Evolutionary conservation across 179 eudicot species (phyloP), one percentile per base, ranked within the genome.

Genomic region (Corrigiola litoralis): DNA sequence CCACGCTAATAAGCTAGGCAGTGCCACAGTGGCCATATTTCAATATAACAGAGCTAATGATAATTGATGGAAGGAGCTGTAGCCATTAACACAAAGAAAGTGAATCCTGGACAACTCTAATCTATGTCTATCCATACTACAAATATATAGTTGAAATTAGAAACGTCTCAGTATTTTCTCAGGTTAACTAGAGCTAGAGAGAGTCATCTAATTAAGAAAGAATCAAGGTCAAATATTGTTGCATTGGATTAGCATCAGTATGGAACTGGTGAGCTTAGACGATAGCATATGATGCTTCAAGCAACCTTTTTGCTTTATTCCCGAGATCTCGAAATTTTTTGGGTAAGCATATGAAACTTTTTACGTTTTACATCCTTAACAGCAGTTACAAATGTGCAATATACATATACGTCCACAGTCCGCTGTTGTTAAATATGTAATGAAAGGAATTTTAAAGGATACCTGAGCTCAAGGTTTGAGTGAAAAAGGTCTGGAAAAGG

Each of bases 401-500:
- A n/a, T 16, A 11, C 29, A 45, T 48, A 1, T 16, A 1, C 9
- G 9, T 1, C 0, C 52, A 53, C n/a, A n/a, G n/a, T n/a, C n/a
- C n/a, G n/a, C n/a, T n/a, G n/a, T n/a, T n/a, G n/a, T n/a, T n/a
- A 28, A 12, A 6, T 21, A 46, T 2, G 4, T 47, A 63, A 3
- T 33, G 32, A 38, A 69, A 40, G 51, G n/a, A 27, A 23, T 17
- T 40, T 29, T 46, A n/a, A 29, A 49, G 37, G 32, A 52, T 63
- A 75, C 85, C 81, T 74, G 81, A 68, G 57, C 85, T 81, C 49
- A 77, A 34, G 20, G 52, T 72, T 32, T 85, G 83, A 62, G 80
- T 69, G 56, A 78, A 74, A 51, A 63, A 52, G 59, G 71, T 77
- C 75, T 79, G 82, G 53, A 85, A 82, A 71, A 76, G 90, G 75